Evolutionary conservation across 345 rosid genomes (phyloP).

Genomic region (Eutrema heterophyllum): DNA sequence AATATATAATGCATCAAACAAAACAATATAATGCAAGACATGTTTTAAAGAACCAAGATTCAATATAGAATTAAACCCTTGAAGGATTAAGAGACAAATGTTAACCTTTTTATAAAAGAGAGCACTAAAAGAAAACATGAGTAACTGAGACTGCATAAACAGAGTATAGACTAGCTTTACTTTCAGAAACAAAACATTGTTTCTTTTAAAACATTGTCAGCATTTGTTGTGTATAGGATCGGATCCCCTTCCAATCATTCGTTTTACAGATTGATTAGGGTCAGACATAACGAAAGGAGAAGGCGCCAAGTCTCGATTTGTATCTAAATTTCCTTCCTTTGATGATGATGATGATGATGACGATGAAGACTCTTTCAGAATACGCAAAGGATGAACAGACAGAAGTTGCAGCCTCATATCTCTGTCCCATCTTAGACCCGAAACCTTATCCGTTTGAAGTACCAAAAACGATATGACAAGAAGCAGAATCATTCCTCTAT

Average conservation of each 20-base stretch:
- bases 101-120: slow-evolving; percentile 1
- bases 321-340: slow-evolving; percentile 30
- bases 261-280: slow-evolving; percentile 58
- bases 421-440: slow-evolving; percentile 41
- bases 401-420: slow-evolving; percentile 25
- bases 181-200: slow-evolving; percentile 4
- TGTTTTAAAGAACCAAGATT: background rate
- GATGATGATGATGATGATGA: background rate
- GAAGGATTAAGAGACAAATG: slow-evolving; percentile 9
- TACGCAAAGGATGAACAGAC: slow-evolving; percentile 30
- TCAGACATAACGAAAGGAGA: slow-evolving; percentile 51
- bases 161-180: slow-evolving; percentile 7
- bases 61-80: background rate
- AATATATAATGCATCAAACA: background rate
- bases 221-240: slow-evolving; percentile 89
- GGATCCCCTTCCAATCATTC: slow-evolving; percentile 66
- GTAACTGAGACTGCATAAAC: background rate
- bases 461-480: slow-evolving; percentile 33
- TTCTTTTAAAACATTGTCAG: slow-evolving; percentile 22
- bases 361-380: slow-evolving; percentile 34
- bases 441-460: slow-evolving; percentile 39
- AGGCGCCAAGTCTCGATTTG: slow-evolving; percentile 38
- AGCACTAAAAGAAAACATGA: background rate
- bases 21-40: background rate
- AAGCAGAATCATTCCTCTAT: slow-evolving; percentile 37